phyloP scores from a whole-genome alignment of 2,329 filamentous ascomycete genomes.

The Penicillium sp. region DNA sequence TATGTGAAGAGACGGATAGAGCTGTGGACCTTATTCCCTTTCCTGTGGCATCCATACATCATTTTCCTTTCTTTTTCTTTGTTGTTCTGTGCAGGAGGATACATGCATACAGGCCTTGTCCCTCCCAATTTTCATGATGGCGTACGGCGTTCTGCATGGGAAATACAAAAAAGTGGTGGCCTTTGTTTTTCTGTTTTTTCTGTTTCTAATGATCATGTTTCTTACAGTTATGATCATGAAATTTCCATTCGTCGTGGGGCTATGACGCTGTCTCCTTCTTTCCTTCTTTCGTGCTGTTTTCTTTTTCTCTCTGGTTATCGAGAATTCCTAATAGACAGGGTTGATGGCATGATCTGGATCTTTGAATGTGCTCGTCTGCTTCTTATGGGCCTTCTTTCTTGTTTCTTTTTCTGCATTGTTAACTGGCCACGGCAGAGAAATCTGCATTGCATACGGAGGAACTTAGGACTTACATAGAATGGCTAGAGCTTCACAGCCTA shows the following conservation, averaged over 20 bases:
- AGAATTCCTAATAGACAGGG: not conserved
- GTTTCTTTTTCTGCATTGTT: not conserved
- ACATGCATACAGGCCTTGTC: conserved; percentile 6
- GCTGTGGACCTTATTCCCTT: not conserved
- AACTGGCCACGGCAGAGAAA: not conserved
- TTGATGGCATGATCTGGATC: not conserved
- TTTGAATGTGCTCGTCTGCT: not conserved
- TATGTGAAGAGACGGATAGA: conserved; percentile 12
- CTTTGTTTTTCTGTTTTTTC: not conserved
- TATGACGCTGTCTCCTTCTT: not conserved
- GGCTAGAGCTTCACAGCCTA: conserved; percentile 1
- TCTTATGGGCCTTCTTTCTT: not conserved
- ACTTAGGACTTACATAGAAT: conserved; percentile 8
- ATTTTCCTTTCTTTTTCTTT: not conserved
- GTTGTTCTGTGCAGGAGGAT: not conserved
- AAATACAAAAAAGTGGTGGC: conserved; percentile 21
- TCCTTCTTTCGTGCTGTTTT: not conserved
- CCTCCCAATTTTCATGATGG: conserved; percentile 12
- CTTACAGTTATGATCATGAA: conserved; percentile 6
- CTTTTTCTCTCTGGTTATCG: not conserved
- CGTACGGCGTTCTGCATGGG: conserved; percentile 18
- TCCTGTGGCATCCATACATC: not conserved
- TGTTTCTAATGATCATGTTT: conserved; percentile 8
- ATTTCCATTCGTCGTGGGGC: not conserved
- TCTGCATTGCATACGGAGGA: conserved; percentile 4